These are phyloP conservation scores for Sporothrix humicola DNA, from an alignment of 2,329 filamentous ascomycete species.

Conservation along the genomic window DNA sequence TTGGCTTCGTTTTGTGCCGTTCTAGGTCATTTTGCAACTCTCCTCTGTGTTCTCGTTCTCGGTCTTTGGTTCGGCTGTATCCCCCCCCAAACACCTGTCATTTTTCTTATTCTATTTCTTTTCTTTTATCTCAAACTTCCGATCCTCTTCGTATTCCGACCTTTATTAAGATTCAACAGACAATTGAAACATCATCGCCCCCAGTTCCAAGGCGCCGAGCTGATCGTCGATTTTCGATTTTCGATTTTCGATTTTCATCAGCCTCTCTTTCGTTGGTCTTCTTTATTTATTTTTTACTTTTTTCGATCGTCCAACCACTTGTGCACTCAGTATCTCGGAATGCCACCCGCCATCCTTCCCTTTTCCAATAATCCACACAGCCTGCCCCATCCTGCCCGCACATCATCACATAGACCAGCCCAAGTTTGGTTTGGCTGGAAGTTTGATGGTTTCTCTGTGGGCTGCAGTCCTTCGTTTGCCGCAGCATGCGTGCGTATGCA, in stretches of 20 bases:
- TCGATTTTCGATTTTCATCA: no score
- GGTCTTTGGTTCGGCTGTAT: background rate
- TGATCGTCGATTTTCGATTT: background rate
- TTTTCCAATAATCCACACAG: slow-evolving; percentile 1
- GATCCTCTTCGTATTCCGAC: slow-evolving; percentile 9
- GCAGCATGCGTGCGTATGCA: slow-evolving; percentile 12
- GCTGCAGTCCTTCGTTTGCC: slow-evolving; percentile 4
- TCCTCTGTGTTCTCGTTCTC: background rate
- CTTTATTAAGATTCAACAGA: background rate
- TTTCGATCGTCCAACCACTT: slow-evolving; percentile 7
- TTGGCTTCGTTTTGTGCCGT: slow-evolving; percentile 26
- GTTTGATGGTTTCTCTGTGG: background rate
- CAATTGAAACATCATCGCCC: background rate
- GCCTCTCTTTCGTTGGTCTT: background rate
- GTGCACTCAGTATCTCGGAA: background rate
- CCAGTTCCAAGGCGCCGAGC: background rate
- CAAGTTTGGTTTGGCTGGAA: background rate
- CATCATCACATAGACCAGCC: slow-evolving; percentile 10
- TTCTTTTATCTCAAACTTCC: background rate
- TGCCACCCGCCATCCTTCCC: slow-evolving; percentile 4
- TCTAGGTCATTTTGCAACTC: slow-evolving; percentile 22
- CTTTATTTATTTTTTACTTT: background rate
- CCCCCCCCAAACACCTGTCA: background rate
- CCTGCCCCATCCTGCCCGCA: background rate
- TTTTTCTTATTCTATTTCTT: background rate